Conservation (phyloP, 1,284 basidiomycete species). For the Puccinia sorghi region DNA sequence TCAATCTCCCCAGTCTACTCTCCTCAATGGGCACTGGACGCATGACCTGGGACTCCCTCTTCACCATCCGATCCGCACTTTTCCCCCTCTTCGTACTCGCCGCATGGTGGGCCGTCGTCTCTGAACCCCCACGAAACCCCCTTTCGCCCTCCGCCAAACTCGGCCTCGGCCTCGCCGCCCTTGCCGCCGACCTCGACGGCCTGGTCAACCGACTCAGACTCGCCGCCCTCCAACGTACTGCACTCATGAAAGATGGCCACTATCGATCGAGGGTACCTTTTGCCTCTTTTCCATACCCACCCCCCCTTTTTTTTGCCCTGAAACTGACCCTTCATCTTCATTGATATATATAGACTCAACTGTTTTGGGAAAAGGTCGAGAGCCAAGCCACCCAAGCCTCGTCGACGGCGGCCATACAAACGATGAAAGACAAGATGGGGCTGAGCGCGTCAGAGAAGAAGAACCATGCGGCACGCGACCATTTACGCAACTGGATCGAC, state of each 20-base stretch:
- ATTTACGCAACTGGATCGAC: slow-evolving; percentile 30
- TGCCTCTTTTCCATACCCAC: no score
- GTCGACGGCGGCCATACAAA: background rate
- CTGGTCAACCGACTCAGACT: slow-evolving; percentile 39
- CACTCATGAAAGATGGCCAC: slow-evolving; percentile 23
- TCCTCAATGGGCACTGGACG: background rate
- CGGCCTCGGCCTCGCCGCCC: slow-evolving; percentile 23
- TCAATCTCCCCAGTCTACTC: slow-evolving; percentile 7
- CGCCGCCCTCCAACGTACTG: slow-evolving; percentile 38
- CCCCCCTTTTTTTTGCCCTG: background rate
- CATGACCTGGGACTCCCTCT: slow-evolving; percentile 22
- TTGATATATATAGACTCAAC: slow-evolving; percentile 13
- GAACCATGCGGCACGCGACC: slow-evolving; percentile 3
- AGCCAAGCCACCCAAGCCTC: slow-evolving; percentile 12
- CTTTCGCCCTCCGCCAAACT: slow-evolving; percentile 1
- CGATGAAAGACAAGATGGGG: background rate
- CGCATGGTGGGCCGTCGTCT: slow-evolving; percentile 29
- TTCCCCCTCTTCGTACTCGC: slow-evolving; percentile 6
- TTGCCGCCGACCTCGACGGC: slow-evolving; percentile 17
- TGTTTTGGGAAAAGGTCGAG: slow-evolving; percentile 32
- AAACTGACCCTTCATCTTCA: slow-evolving; percentile 3
- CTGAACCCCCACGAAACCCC: slow-evolving; percentile 2
- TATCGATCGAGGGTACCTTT: slow-evolving; percentile 15
- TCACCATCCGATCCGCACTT: background rate
- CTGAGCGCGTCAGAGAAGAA: background rate